phyloP scores from a whole-genome alignment of 495 filamentous ascomycete genomes.

The Choiromyces venosus region DNA sequence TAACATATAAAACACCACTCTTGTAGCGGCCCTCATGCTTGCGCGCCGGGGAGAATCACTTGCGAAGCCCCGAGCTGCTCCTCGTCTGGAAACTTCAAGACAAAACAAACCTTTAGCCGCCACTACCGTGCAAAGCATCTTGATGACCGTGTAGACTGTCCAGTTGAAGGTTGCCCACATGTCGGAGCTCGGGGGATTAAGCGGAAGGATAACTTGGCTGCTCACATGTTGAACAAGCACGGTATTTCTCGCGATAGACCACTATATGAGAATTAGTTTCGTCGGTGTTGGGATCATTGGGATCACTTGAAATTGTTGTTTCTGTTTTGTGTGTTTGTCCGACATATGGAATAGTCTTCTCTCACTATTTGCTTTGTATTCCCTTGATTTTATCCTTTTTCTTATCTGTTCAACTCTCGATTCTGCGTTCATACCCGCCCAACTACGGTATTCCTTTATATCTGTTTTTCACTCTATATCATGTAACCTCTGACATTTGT shows the following conservation, averaged over 20 bases:
- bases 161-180: background rate
- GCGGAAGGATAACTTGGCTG: background rate
- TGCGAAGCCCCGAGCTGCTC: background rate
- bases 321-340: too few species aligned
- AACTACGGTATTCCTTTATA: too few species aligned
- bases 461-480: too few species aligned
- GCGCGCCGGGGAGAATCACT: background rate
- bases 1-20: background rate
- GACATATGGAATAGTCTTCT: too few species aligned
- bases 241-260: background rate
- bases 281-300: too few species aligned
- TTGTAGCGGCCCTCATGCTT: background rate
- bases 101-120: background rate
- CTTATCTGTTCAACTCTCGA: too few species aligned
- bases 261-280: background rate
- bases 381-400: too few species aligned
- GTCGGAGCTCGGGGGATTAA: background rate
- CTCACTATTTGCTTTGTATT: too few species aligned
- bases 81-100: background rate
- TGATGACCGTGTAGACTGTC: background rate
- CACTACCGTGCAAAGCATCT: background rate
- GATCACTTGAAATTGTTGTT: too few species aligned
- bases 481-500: too few species aligned
- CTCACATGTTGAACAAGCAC: background rate
- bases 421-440: too few species aligned